Evolutionary conservation across 371 early-diverging fungal genomes (phyloP), one percentile per base, ranked within the genome.

Genomic region (Smittium culicis): DNA sequence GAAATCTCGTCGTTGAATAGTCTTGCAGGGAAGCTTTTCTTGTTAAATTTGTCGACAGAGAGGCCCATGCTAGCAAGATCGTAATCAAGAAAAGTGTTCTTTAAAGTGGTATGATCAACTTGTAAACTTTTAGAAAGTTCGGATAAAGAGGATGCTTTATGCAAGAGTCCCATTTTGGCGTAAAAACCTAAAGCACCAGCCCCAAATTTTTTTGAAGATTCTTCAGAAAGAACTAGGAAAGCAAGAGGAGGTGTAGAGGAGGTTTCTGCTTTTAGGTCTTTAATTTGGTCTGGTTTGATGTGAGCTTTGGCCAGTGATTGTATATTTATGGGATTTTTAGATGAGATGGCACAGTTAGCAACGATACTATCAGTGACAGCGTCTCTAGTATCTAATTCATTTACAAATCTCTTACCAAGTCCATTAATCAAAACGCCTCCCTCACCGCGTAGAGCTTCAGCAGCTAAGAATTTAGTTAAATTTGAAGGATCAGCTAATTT

Each of bases 371-470:
- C 86, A 2, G 92, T 89, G 67, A 94, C 93, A 35, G 82, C 85
- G 73, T 90, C 93, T 76, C 93, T 89, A 54, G 88, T 90, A 64
- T 84, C 86, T 28, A 96, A 83, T 82, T 96, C 97, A 72, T 94
- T 90, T 74, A 88, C 86, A 83, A 96, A 95, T 71, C 97, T 91
- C 68, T 86, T 81, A 68, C 95, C 97, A 61, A 85, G 85, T 2
- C 83, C 89, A 65, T 84, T 78, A 45, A 96, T 73, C 57, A 96
- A 77, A 20, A 96, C 70, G 78, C 95, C 97, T 76, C 96, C 97
- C 67, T 85, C 88, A 74, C 97, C 97, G 76, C 97, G 93, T 62
- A 96, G 86, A 16, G 97, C 96, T 80, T 96, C 96, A 25, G 97
- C 93, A 65, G 96, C 96, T 74, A 91, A 79, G 73, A 91, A 89